Base-by-base conservation (phyloP, 176 grass and related monocot genomes). In the Otatea glauca region DNA sequence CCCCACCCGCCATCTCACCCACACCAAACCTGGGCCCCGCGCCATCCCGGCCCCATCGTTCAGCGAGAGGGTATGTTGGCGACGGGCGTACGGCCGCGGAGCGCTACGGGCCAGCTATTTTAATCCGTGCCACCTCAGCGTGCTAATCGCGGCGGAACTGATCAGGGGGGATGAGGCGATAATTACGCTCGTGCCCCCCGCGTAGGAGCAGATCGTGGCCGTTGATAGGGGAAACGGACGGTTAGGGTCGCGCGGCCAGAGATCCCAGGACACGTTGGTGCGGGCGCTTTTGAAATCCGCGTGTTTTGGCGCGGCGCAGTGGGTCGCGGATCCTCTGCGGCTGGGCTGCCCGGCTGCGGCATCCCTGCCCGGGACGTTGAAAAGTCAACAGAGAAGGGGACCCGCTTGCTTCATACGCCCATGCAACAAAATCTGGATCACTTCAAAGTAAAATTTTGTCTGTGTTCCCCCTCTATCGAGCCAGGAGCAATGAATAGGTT, bases 31-130 rank as follows among this genome's bases (percentile, higher is more conserved):
- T 0, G 0, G 38, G 61, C 4, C 16, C 61, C 35, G 0, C 18
- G 0, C 0, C 0, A 0, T 0, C 0, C 0, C 0, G 38, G 8
- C 0, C 62, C 78, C 71, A 82, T 25, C 0, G 1, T 21, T 50
- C 78, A 87, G n/a, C 0, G 24, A 56, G 0, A 0, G 18, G 1
- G 3, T 18, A 17, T 0, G 24, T 0, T 4, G 2, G 1, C 1
- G 7, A 14, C 11, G 0, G 41, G 10, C 1, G 16, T 0, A 45
- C 39, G 39, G 0, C 8, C 18, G 4, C 1, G 9, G 20, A 24
- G 68, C 9, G 17, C 35, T 41, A 21, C 6, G 20, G 25, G 13
- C 25, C 5, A 21, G 51, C 39, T 16, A n/a, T n/a, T 47, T 37
- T 32, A 48, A 44, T 25, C 50, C 70, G 17, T n/a, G 68, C 47